These are phyloP conservation scores for Helotiales sp. DNA, from an alignment of 2,329 filamentous ascomycete species.

Conservation along the genomic window DNA sequence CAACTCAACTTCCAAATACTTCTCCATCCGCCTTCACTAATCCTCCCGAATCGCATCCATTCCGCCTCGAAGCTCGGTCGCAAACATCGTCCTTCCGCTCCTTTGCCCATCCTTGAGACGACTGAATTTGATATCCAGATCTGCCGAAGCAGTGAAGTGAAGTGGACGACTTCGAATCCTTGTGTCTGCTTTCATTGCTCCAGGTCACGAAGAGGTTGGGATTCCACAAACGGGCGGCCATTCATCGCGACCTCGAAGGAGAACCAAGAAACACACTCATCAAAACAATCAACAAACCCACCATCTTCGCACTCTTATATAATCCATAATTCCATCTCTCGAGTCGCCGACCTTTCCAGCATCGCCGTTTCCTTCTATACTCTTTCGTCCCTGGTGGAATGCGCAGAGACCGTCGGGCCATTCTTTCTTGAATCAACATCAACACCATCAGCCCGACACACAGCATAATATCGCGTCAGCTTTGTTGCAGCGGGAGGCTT, in stretches of 20 bases:
- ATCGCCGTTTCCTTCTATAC: conserved; percentile 14
- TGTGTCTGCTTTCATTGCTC: not conserved
- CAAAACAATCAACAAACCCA: not conserved
- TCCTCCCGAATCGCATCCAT: conserved; percentile 1
- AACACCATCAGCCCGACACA: not conserved
- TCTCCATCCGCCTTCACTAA: conserved; percentile 2
- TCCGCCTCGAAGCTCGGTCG: not conserved
- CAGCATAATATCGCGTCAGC: conserved; percentile 16
- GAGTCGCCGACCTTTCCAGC: conserved; percentile 2
- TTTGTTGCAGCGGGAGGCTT: conserved; percentile 27
- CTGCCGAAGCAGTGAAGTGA: not conserved
- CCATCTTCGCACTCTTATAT: not conserved
- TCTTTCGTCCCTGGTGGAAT: conserved; percentile 31
- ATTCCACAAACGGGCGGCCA: not conserved
- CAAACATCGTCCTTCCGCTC: not conserved
- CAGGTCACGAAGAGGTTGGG: not conserved
- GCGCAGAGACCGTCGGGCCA: conserved; percentile 17
- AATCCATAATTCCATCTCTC: conserved; percentile 17
- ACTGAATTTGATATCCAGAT: not conserved
- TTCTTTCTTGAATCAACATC: conserved; percentile 5
- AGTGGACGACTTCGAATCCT: not conserved
- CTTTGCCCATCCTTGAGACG: not conserved
- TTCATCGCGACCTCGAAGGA: conserved; percentile 1
- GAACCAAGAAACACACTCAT: not conserved
- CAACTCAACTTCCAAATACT: conserved; percentile 9